phyloP scores from a whole-genome alignment of 768 basidiomycete genomes.

The Leccinellum albellum region DNA sequence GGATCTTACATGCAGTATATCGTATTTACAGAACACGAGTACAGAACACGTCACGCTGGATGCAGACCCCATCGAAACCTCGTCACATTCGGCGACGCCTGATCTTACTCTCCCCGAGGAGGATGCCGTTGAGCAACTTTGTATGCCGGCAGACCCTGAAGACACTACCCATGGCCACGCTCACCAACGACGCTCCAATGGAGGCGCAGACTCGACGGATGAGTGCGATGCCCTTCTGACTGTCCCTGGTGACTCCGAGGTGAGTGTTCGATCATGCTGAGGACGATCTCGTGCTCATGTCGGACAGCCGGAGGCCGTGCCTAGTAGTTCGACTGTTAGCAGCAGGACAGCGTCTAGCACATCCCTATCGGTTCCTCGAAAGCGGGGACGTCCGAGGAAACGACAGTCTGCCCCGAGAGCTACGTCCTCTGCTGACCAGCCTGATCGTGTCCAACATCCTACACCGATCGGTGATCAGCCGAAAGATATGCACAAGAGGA shows the following conservation, averaged over 20 bases:
- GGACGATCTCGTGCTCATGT: slow-evolving; percentile 1
- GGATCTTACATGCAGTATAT: not conserved
- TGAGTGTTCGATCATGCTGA: not conserved
- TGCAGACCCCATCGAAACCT: not conserved
- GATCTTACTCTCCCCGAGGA: slow-evolving; percentile 19
- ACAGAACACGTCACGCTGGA: not conserved
- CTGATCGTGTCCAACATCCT: not conserved
- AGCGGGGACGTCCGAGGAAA: not conserved
- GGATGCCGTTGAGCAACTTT: not conserved
- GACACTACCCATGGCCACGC: not conserved
- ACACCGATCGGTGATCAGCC: not conserved
- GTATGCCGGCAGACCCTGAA: not conserved
- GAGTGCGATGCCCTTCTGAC: slow-evolving; percentile 16
- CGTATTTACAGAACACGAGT: slow-evolving; percentile 2
- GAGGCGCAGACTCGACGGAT: slow-evolving; percentile 9
- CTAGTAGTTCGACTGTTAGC: not conserved
- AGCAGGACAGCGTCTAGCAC: slow-evolving; percentile 21
- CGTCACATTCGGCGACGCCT: not conserved
- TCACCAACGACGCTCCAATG: slow-evolving; percentile 3
- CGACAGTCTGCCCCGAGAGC: not conserved
- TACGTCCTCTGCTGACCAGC: not conserved
- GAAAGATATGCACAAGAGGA: not conserved
- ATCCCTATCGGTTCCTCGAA: not conserved
- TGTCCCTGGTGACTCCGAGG: slow-evolving; percentile 4
- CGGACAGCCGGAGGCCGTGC: slow-evolving; percentile 1